Percentiles rank a stretch among this genome's conserved stretches.
Evolutionary conservation across 2,329 filamentous ascomycete species (phyloP).

Genomic region (Cladosporium sp.): DNA sequence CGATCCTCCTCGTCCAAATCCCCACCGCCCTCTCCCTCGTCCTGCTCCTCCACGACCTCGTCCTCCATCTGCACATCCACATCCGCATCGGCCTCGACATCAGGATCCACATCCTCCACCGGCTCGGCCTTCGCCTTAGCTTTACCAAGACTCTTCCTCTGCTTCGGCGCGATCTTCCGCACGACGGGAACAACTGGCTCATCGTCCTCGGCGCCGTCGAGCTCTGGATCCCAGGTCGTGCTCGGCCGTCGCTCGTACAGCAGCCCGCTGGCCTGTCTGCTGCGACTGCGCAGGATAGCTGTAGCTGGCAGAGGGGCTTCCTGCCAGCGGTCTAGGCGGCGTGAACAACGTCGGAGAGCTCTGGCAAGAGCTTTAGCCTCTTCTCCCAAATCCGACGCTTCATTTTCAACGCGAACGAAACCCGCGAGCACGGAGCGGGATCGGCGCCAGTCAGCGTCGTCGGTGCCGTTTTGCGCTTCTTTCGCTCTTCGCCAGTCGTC

Average conservation of each 20-base stretch:
- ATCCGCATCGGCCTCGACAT: neutral
- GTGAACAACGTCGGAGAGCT: slow-evolving; percentile 62
- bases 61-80: slow-evolving; percentile 22
- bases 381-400: slow-evolving; percentile 75
- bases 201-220: slow-evolving; percentile 4
- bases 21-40: slow-evolving; percentile 32
- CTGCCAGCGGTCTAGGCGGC: slow-evolving; percentile 72
- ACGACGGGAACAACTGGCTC: slow-evolving; percentile 4
- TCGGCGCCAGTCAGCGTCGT: slow-evolving; percentile 22
- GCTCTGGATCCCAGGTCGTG: neutral
- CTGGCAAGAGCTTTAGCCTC: slow-evolving; percentile 68
- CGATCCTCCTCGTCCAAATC: slow-evolving; percentile 40
- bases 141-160: slow-evolving; percentile 22
- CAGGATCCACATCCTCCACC: slow-evolving; percentile 21
- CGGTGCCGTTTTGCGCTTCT: slow-evolving; percentile 29
- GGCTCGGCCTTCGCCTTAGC: slow-evolving; percentile 8
- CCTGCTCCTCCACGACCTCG: slow-evolving; percentile 23
- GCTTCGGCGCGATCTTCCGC: neutral
- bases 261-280: slow-evolving; percentile 24
- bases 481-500: slow-evolving; percentile 31
- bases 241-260: slow-evolving; percentile 6
- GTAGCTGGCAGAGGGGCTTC: slow-evolving; percentile 38
- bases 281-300: slow-evolving; percentile 31
- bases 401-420: slow-evolving; percentile 60
- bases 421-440: slow-evolving; percentile 46